Conservation (phyloP, 768 basidiomycete species). For the Leccinum rimulosum region DNA sequence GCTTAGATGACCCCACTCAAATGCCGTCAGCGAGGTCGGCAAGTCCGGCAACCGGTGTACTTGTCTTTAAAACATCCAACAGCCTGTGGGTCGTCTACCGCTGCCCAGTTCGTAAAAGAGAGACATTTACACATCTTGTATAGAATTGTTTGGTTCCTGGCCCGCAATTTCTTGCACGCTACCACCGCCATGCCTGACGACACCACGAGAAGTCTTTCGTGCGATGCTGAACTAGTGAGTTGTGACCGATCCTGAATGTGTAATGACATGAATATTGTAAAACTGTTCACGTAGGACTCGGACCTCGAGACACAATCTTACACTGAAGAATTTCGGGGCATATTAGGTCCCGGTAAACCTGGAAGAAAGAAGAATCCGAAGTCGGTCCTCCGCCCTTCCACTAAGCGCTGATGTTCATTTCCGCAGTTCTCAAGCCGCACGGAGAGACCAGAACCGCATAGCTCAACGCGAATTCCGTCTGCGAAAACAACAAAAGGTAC, state of each 20-base stretch:
- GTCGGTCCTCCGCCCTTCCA: slow-evolving; percentile 38
- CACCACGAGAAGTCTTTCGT: slow-evolving; percentile 60
- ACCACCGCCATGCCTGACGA: slow-evolving; percentile 44
- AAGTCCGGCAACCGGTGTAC: background rate
- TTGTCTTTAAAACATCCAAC: slow-evolving; percentile 7
- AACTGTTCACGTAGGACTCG: slow-evolving; percentile 48
- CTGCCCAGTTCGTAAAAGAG: background rate
- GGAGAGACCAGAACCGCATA: slow-evolving; percentile 87
- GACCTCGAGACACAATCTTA: slow-evolving; percentile 66
- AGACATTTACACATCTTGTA: background rate
- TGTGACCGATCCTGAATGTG: slow-evolving; percentile 10
- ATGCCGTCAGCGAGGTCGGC: slow-evolving; percentile 23
- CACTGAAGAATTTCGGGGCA: slow-evolving; percentile 17
- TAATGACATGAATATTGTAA: slow-evolving; percentile 10
- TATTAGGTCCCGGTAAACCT: slow-evolving; percentile 35
- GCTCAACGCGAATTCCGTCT: slow-evolving; percentile 92
- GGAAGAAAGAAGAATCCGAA: slow-evolving; percentile 91
- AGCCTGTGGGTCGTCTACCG: slow-evolving; percentile 2
- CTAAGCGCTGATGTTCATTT: slow-evolving; percentile 15
- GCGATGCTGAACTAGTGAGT: slow-evolving; percentile 51
- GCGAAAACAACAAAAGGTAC: slow-evolving; percentile 83
- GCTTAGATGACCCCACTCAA: background rate
- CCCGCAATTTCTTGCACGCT: slow-evolving; percentile 32
- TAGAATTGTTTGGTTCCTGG: background rate
- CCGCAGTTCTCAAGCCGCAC: slow-evolving; percentile 78